phyloP scores from a whole-genome alignment of 495 filamentous ascomycete genomes.

The Oidiodendron maius region DNA sequence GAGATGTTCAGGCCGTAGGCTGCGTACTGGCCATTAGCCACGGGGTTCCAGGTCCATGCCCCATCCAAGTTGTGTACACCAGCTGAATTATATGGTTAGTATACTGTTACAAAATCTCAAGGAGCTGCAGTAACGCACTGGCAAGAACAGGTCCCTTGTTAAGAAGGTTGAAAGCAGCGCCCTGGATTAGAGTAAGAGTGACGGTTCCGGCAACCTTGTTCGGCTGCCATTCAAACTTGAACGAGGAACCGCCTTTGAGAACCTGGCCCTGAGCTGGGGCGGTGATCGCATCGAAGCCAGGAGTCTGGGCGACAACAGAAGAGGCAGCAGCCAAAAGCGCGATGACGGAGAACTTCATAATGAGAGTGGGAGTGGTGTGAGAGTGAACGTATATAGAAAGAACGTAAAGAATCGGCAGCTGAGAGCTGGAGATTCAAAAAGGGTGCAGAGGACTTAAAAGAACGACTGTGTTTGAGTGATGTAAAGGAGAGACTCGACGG shows the following conservation, averaged over 20 bases:
- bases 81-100: slow-evolving; percentile 13
- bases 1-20: slow-evolving; percentile 17
- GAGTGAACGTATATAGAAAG: too few relatives aligned
- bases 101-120: too few relatives aligned
- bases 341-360: slow-evolving; percentile 11
- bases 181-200: slow-evolving; percentile 18
- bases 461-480: too few relatives aligned
- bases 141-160: slow-evolving; percentile 6
- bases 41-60: slow-evolving; percentile 10
- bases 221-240: slow-evolving; percentile 18
- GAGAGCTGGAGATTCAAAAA: too few relatives aligned
- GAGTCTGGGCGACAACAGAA: slow-evolving; percentile 19
- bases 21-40: neutral
- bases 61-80: slow-evolving; percentile 9
- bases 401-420: too few relatives aligned
- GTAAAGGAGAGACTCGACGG: too few relatives aligned
- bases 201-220: slow-evolving; percentile 4
- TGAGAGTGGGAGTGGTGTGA: too few relatives aligned
- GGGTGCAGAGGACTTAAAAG: too few relatives aligned
- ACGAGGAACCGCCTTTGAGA: slow-evolving; percentile 6
- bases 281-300: slow-evolving; percentile 20
- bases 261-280: slow-evolving; percentile 8
- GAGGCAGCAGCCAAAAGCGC: slow-evolving; percentile 43
- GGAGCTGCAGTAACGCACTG: slow-evolving; percentile 8
- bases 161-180: slow-evolving; percentile 5